Conservation (phyloP, 1,284 basidiomycete species). For the Melampsora americana region DNA sequence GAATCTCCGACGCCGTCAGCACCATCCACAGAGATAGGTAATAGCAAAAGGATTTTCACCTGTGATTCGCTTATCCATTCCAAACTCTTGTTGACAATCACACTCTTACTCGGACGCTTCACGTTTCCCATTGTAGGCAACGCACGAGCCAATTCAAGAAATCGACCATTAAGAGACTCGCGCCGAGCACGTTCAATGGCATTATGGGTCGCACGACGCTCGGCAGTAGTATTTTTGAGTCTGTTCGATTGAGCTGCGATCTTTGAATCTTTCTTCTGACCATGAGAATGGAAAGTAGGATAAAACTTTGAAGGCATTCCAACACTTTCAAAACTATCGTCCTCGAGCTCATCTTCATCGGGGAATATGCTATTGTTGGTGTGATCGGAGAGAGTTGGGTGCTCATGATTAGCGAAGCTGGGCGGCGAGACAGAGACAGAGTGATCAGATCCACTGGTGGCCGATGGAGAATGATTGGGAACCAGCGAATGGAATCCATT, state of each 20-base stretch:
- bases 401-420: background rate
- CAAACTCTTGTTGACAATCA: constrained; percentile 76
- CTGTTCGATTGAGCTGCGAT: constrained; percentile 3
- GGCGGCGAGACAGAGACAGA: constrained; percentile 3
- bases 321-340: constrained; percentile 27
- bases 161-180: constrained; percentile 84
- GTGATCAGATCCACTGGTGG: background rate
- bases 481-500: background rate
- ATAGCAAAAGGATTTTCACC: constrained; percentile 53
- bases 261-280: background rate
- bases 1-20: background rate
- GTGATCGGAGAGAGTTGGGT: constrained; percentile 3
- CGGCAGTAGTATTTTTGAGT: constrained; percentile 63
- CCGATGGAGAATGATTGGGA: background rate
- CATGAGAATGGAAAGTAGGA: background rate
- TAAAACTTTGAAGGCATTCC: background rate
- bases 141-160: constrained; percentile 80
- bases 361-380: constrained; percentile 11
- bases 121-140: constrained; percentile 83
- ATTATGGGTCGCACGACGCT: constrained; percentile 88
- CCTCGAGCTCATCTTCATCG: constrained; percentile 35
- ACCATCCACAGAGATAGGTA: background rate
- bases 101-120: constrained; percentile 85
- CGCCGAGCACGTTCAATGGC: constrained; percentile 86
- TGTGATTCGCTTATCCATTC: constrained; percentile 50